Percentiles rank a stretch among this genome's conserved stretches.
These are phyloP conservation scores for Ensete ventricosum DNA, from an alignment of 176 grass and related monocot genomes.

Conservation along the genomic window DNA sequence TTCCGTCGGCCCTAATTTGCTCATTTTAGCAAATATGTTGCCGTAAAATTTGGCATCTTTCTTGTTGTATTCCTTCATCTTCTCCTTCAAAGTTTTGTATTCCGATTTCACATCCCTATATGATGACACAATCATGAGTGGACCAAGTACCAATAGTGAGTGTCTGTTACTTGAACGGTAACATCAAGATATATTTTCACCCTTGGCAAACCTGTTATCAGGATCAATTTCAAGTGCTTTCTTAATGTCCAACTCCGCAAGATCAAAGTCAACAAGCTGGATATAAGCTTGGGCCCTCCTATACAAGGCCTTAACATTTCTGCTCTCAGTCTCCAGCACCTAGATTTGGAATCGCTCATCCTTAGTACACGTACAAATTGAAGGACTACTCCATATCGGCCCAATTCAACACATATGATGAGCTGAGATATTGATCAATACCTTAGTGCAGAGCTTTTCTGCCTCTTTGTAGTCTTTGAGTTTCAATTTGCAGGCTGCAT, in stretches of 20 bases:
- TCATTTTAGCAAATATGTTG: conserved; percentile 85
- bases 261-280: conserved; percentile 54
- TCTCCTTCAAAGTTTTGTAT: conserved; percentile 85
- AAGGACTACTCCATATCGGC: neutral
- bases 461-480: conserved; percentile 78
- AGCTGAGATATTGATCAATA: conserved; percentile 10
- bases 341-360: neutral
- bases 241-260: conserved; percentile 33
- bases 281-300: conserved; percentile 66
- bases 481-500: conserved; percentile 93
- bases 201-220: conserved; percentile 2
- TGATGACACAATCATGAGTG: neutral
- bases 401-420: neutral
- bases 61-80: conserved; percentile 80
- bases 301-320: conserved; percentile 17
- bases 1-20: conserved; percentile 35
- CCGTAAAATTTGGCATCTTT: conserved; percentile 94
- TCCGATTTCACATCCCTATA: conserved; percentile 75
- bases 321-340: conserved; percentile 66
- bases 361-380: conserved; percentile 2
- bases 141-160: neutral
- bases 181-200: neutral
- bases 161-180: neutral
- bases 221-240: conserved; percentile 15
- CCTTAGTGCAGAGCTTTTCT: conserved; percentile 85